A percentile compares a stretch with the other conserved stretches of the same genome.
Conservation (phyloP, 495 filamentous ascomycete species). For the Bryoglossum gracile region DNA sequence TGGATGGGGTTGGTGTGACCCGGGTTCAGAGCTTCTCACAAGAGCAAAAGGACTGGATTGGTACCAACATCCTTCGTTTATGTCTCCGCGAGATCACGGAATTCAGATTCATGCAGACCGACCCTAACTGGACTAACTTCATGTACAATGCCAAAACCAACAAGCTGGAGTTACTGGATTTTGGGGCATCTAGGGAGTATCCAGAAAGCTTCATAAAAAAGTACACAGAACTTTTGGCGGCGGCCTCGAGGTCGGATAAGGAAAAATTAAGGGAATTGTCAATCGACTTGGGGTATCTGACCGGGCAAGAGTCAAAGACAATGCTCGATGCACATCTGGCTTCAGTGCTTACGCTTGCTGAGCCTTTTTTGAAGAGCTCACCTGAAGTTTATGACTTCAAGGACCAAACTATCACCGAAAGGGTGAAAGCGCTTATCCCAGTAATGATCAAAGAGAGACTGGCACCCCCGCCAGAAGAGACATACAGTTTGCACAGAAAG, state of each 20-base stretch:
- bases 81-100: slow-evolving; percentile 90
- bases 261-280: slow-evolving; percentile 57
- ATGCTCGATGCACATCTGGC: slow-evolving; percentile 86
- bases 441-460: slow-evolving; percentile 86
- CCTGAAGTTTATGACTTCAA: slow-evolving; percentile 86
- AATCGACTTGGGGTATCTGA: slow-evolving; percentile 83
- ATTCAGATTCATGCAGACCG: slow-evolving; percentile 97
- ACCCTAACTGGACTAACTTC: slow-evolving; percentile 99
- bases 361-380: slow-evolving; percentile 72
- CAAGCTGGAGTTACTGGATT: slow-evolving; percentile 88
- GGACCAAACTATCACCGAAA: slow-evolving; percentile 91
- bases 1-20: slow-evolving; percentile 82
- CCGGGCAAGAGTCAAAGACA: slow-evolving; percentile 68
- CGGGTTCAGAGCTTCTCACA: slow-evolving; percentile 68
- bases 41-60: slow-evolving; percentile 82
- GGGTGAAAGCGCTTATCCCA: slow-evolving; percentile 79
- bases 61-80: slow-evolving; percentile 84
- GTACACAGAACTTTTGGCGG: slow-evolving; percentile 70
- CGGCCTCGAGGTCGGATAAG: slow-evolving; percentile 65
- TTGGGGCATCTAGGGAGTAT: slow-evolving; percentile 85
- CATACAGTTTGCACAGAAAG: slow-evolving; percentile 93
- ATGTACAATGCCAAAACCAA: slow-evolving; percentile 68
- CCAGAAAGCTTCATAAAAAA: slow-evolving; percentile 67
- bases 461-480: slow-evolving; percentile 92
- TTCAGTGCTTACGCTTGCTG: slow-evolving; percentile 79